Evolutionary conservation across 345 rosid genomes (phyloP), one percentile per base, ranked within the genome.

Genomic region (Salix exigua): DNA sequence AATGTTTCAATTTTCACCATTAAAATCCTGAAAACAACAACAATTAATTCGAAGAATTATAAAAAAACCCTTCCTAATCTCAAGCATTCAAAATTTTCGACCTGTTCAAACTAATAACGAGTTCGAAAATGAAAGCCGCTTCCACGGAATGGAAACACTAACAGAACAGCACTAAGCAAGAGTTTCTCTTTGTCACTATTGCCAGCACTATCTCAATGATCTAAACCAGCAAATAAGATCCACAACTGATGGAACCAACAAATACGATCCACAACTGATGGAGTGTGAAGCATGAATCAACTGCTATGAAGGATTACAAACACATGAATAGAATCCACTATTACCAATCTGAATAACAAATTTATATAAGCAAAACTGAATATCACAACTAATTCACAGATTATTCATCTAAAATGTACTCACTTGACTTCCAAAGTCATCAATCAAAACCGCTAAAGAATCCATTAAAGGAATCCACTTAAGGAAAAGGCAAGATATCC

Each of bases 1-100:
- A 70, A 66, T 55, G 37, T 72, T 74, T 63, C 76, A 70, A 66
- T 55, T 72, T 74, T 78, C 71, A 73, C 60, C 44, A 75, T 35
- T 60, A 37, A 71, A 80, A 77, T 60, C 60, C 81, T 50, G 9
- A 70, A 75, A 73, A 71, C 55, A 80, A 79, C 68, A 42, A 53
- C 83, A 75, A 75, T 78, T 63, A 72, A 79, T 73, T 63, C 42
- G 3, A 44, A 44, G 50, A 14, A 26, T 77, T 19, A 68, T 30
- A 9, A 71, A 37, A 68, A 61, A 74, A 5, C 10, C 25, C 37
- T 28, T 69, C 66, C 71, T 12, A n/a, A 79, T 17, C 46, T 28
- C 25, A n/a, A 53, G 28, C 53, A 64, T 58, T 40, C 66, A 26
- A 67, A 70, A 8, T 31, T 65, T 50, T 33, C 14, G 33, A 77